Base-by-base conservation (phyloP, 345 rosid species). In the Linum trigynum region DNA sequence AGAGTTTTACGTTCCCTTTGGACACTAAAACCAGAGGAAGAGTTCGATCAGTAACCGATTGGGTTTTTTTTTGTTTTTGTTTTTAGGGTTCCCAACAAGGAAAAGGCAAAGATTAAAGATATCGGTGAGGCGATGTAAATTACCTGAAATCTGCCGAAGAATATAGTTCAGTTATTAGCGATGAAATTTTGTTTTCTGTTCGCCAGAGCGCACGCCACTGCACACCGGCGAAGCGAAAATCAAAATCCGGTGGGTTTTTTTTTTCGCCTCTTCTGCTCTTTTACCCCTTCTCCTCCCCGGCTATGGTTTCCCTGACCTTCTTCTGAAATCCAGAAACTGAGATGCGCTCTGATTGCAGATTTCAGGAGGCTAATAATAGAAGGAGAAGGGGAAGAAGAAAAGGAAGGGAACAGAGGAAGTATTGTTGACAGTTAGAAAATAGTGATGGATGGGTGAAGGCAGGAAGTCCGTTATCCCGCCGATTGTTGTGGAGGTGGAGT, bases 131-230 rank as follows among this genome's bases (percentile, higher is more conserved):
- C 11, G 14, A 48, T 48, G 9, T 48, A 12, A 48, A 48, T 48
- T 48, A 48, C 53, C 53, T 48, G 14, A 48, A 48, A 48, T 48
- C 53, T 48, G 14, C 53, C 11, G 53, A 48, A 9, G 53, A 12
- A 15, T 15, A 9, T 48, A 48, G 9, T 48, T 7, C 14, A 3
- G 0, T 48, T 48, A 3, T 12, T 48, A 23, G 32, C 32, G 32
- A 23, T 23, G 32, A 9, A 48, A 48, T 48, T 48, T 15, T 15
- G 9, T 41, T 15, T 48, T 48, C 14, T 48, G 9, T 15, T 15
- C 53, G 53, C 53, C 53, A 48, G 53, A 48, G 53, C 53, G 53
- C 53, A 9, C 53, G 53, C 53, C 53, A 48, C 53, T 48, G 53
- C 53, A 48, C 53, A 48, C 53, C 53, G 53, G 53, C 53, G 53